phyloP scores from a whole-genome alignment of 495 filamentous ascomycete genomes.

The Pyronema omphalodes region DNA sequence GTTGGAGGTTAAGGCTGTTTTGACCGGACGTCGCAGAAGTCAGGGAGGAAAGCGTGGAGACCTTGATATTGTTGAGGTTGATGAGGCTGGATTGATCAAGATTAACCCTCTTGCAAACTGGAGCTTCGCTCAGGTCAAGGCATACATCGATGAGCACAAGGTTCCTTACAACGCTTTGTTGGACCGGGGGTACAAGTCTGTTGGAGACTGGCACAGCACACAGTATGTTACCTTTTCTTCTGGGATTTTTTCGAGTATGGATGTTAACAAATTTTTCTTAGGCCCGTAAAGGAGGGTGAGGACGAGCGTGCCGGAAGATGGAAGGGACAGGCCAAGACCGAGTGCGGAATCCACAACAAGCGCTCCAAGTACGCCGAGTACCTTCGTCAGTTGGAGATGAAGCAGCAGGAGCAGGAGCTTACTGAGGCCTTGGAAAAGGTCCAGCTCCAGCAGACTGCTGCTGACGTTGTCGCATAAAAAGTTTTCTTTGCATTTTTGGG shows the following conservation, averaged over 20 bases:
- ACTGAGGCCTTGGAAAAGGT: slow-evolving; percentile 25
- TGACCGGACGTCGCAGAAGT: slow-evolving; percentile 83
- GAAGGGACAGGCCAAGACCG: slow-evolving; percentile 87
- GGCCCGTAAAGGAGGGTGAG: slow-evolving; percentile 72
- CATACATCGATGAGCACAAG: slow-evolving; percentile 64
- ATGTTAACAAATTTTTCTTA: slow-evolving; percentile 12
- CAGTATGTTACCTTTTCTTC: slow-evolving; percentile 23
- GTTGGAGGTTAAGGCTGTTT: slow-evolving; percentile 71
- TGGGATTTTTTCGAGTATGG: not conserved
- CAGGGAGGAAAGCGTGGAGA: slow-evolving; percentile 86
- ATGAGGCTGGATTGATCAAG: slow-evolving; percentile 86
- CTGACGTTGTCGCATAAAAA: not conserved
- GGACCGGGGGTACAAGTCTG: slow-evolving; percentile 83
- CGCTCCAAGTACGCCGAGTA: slow-evolving; percentile 78
- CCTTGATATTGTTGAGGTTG: slow-evolving; percentile 76
- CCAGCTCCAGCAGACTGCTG: slow-evolving; percentile 15
- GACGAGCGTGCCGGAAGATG: slow-evolving; percentile 94
- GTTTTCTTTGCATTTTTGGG: not conserved
- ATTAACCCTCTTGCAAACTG: slow-evolving; percentile 98
- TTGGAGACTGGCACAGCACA: slow-evolving; percentile 96
- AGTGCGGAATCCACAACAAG: slow-evolving; percentile 97
- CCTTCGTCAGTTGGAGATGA: slow-evolving; percentile 51
- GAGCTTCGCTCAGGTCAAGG: slow-evolving; percentile 74
- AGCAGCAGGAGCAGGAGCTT: slow-evolving; percentile 47
- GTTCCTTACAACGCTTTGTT: slow-evolving; percentile 89